These are phyloP conservation scores for Fusarium papillatum DNA, from an alignment of 2,329 filamentous ascomycete species.

Conservation along the genomic window DNA sequence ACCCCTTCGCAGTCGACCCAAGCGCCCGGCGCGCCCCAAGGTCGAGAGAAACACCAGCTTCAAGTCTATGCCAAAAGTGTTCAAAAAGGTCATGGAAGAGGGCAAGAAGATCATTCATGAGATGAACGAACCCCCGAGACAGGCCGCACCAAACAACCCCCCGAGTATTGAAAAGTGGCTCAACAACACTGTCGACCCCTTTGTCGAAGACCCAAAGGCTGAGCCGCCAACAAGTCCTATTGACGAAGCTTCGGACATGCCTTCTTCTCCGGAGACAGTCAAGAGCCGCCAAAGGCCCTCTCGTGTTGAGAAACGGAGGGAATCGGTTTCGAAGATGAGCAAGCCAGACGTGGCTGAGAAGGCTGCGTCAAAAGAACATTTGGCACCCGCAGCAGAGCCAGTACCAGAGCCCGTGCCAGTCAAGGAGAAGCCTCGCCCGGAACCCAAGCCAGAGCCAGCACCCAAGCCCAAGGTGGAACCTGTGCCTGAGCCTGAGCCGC, in stretches of 20 bases:
- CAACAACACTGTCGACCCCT: slow-evolving; percentile 73
- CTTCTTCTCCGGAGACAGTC: slow-evolving; percentile 36
- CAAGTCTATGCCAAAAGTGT: slow-evolving; percentile 71
- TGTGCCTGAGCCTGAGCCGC: slow-evolving; percentile 11
- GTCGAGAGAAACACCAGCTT: slow-evolving; percentile 69
- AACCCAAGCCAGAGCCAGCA: slow-evolving; percentile 4
- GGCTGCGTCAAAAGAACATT: slow-evolving; percentile 12
- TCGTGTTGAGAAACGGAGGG: slow-evolving; percentile 36
- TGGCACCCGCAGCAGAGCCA: slow-evolving; percentile 6
- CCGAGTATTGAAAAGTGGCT: slow-evolving; percentile 77
- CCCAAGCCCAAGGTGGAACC: slow-evolving; percentile 1
- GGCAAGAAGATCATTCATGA: slow-evolving; percentile 76
- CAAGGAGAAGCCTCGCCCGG: slow-evolving; percentile 16
- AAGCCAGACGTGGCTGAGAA: slow-evolving; percentile 33
- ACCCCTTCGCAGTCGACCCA: slow-evolving; percentile 56
- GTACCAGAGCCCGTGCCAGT: slow-evolving; percentile 14
- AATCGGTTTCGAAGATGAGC: slow-evolving; percentile 38
- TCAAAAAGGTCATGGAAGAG: slow-evolving; percentile 75
- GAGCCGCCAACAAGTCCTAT: slow-evolving; percentile 27
- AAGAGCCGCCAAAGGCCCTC: slow-evolving; percentile 42
- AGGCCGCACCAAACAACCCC: slow-evolving; percentile 65
- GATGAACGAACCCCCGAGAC: slow-evolving; percentile 67
- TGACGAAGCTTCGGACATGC: slow-evolving; percentile 24
- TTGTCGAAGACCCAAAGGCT: slow-evolving; percentile 60
- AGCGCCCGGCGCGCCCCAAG: slow-evolving; percentile 54